Conservation (phyloP, 2,329 filamentous ascomycete species). For the Exophiala lecanii-corni region DNA sequence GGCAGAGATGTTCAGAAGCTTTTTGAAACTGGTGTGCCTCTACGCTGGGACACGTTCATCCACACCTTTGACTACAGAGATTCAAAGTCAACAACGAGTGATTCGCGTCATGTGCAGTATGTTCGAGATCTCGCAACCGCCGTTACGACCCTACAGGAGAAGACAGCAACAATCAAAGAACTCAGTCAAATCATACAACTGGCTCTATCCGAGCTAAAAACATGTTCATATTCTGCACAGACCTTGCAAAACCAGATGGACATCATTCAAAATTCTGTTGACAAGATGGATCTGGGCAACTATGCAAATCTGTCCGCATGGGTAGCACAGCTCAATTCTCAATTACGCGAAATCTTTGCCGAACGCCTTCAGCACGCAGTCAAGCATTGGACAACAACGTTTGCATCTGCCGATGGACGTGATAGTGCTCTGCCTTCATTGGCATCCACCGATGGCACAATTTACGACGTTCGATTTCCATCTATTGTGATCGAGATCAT, state of each 20-base stretch:
- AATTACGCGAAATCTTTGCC: constrained; percentile 75
- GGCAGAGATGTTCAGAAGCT: constrained; percentile 82
- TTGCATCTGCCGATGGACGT: constrained; percentile 52
- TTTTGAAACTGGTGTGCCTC: constrained; percentile 78
- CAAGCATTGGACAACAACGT: constrained; percentile 79
- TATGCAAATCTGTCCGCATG: constrained; percentile 90
- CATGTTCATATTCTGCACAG: constrained; percentile 74
- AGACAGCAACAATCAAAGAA: constrained; percentile 71
- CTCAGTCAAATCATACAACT: constrained; percentile 81
- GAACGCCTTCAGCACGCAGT: constrained; percentile 81
- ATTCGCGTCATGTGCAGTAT: constrained; percentile 95
- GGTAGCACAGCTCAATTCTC: constrained; percentile 80
- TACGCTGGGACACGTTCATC: constrained; percentile 97
- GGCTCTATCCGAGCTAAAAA: constrained; percentile 74
- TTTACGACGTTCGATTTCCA: constrained; percentile 39
- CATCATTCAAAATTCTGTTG: constrained; percentile 83
- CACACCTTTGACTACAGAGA: constrained; percentile 90
- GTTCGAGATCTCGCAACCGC: constrained; percentile 87
- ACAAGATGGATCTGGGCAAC: constrained; percentile 93
- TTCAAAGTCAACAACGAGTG: constrained; percentile 53
- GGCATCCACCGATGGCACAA: constrained; percentile 37
- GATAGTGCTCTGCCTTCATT: constrained; percentile 41
- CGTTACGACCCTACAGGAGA: constrained; percentile 81
- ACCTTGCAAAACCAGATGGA: constrained; percentile 78
- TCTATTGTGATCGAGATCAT: constrained; percentile 81